Evolutionary conservation across 176 grass and related monocot genomes (phyloP), one percentile per base, ranked within the genome.

Genomic region (Cenchrus purpureus): DNA sequence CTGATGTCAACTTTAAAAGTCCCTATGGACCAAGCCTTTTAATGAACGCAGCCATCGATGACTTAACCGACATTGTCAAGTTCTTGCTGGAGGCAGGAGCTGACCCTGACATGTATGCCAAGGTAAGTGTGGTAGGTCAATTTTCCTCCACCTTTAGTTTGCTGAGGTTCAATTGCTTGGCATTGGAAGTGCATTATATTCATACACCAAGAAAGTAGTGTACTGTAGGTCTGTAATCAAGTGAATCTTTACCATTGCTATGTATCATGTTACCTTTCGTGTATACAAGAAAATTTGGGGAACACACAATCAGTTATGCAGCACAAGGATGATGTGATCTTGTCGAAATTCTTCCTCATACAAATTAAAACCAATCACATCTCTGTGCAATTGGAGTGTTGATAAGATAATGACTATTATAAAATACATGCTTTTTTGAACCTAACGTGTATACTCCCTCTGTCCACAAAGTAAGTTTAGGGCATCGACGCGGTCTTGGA

Each of bases 21-120:
- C 44, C 32, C 5, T 74, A 8, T 53, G 81, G 78, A 75, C 65
- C 86, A 48, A 76, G 62, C 17, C 50, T 71, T 82, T 76, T 82
- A 87, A 82, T 63, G 9, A 45, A 28, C 10, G 73, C 86, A 58
- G 60, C 56, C 68, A 43, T 29, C 8, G 61, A 56, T 52, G 53
- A 76, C 15, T 85, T 64, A 25, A 82, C 13, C 14, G 65, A 88
- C 32, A 50, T 81, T 64, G 64, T 85, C 44, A 85, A 85, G 44
- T 57, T 62, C 22, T 80, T 88, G 68, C n/a, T 91, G 72, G 80
- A 88, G 29, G 67, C 69, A 79, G 89, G 89, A 74, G 89, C 89
- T 66, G 62, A 87, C 34, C 67, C 89, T 57, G 87, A 91, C 82
- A 57, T 91, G 55, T 43, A 43, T 53, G 76, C 76, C 8, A 12